Base-by-base conservation (phyloP, 495 filamentous ascomycete genomes). In the Tuber microsphaerosporum region DNA sequence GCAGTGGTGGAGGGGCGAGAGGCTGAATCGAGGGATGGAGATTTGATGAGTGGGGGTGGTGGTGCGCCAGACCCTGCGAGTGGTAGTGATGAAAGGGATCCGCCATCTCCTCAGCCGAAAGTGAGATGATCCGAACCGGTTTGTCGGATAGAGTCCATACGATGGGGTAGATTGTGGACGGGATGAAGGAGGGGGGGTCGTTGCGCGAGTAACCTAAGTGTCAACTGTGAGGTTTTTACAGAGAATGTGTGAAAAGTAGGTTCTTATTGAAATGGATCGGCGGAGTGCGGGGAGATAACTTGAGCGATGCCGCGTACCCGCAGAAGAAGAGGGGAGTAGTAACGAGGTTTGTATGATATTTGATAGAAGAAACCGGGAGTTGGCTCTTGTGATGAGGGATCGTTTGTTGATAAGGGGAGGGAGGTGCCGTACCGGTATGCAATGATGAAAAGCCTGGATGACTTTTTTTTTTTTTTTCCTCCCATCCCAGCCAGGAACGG, bases 81-180 rank as follows among this genome's bases (percentile, higher is more conserved):
- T 61, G 56, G 56, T 26, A 31, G 56, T 61, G 56, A 61, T 61
- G 31, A 61, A 61, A 61, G 56, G 56, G 56, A 61, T 61, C 56
- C 56, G 56, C 56, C 56, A 61, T 61, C 56, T 61, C 76, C 74
- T 79, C 76, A 79, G 75, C 48, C 46, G 77, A 68, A 69, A 46
- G 51, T 61, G 76, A 72, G 72, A 68, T 39, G 56, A 70, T 76
- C 56, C 65, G 74, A 70, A 77, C 76, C 69, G 43, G 76, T 44
- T 48, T 31, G 76, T 69, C 37, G 76, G 76, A 31, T 78, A 72
- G 72, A 42, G 77, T 79, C 77, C 77, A 79, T 79, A 71, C 76
- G 76, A 75, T 75, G n/a, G 69, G 74, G 42, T 45, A 41, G 69
- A 76, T 68, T 56, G 48, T 4, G 68, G 75, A 71, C 44, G 73